Percentiles rank a stretch among this genome's conserved stretches.
Conservation (phyloP, 1,139 yeast species). For the Suhomyces panamericanus region DNA sequence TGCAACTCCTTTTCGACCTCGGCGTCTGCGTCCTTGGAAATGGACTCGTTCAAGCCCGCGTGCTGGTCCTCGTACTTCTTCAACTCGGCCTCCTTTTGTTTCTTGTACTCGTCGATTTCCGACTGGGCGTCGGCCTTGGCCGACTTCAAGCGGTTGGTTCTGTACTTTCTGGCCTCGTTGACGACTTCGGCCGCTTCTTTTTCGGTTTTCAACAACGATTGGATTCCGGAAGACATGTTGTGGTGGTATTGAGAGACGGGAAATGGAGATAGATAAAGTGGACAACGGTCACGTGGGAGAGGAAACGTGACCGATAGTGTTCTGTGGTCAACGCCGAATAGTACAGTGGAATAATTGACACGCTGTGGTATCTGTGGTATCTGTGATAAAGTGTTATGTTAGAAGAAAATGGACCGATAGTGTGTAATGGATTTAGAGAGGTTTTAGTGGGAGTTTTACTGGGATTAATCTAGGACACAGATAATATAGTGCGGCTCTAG, state of each 20-base stretch:
- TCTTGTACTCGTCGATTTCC: slow-evolving; percentile 86
- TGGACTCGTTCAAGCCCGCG: slow-evolving; percentile 63
- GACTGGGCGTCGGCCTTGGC: slow-evolving; percentile 91
- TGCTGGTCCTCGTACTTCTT: slow-evolving; percentile 67
- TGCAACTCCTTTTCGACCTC: slow-evolving; percentile 59
- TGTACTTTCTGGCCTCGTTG: slow-evolving; percentile 80
- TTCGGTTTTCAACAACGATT: slow-evolving; percentile 63
- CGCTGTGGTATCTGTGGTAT: too few species aligned
- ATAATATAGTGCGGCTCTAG: too few species aligned
- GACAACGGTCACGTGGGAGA: slow-evolving; percentile 1
- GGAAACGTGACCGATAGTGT: background rate
- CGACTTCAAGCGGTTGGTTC: slow-evolving; percentile 86
- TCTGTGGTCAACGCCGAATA: background rate
- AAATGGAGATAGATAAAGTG: background rate
- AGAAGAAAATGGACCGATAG: too few species aligned
- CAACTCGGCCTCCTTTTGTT: slow-evolving; percentile 81
- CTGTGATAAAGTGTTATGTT: too few species aligned
- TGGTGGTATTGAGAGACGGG: background rate
- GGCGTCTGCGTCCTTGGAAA: slow-evolving; percentile 72
- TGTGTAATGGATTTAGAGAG: too few species aligned
- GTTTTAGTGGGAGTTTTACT: too few species aligned
- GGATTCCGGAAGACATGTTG: slow-evolving; percentile 31
- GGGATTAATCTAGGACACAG: too few species aligned
- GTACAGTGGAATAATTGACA: too few species aligned
- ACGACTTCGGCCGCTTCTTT: slow-evolving; percentile 96